These are phyloP conservation scores for Phyllostachys edulis DNA, from an alignment of 176 grass and related monocot species.

Conservation along the genomic window DNA sequence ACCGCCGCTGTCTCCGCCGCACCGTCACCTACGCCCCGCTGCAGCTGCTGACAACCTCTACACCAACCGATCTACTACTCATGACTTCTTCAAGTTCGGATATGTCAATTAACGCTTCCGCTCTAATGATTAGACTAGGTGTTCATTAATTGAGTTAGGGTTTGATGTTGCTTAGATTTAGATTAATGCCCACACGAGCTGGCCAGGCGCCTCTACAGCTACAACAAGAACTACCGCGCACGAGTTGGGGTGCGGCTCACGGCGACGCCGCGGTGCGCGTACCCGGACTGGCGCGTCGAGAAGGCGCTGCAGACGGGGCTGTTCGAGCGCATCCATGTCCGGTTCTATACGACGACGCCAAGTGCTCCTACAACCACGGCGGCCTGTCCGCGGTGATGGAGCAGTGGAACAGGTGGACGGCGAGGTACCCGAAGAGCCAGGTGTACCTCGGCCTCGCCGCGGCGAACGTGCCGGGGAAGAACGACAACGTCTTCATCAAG, in stretches of 20 bases:
- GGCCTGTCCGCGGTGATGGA: not conserved
- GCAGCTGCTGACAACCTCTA: too few relatives aligned
- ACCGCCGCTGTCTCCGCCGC: too few relatives aligned
- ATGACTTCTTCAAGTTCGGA: too few relatives aligned
- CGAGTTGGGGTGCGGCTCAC: not conserved
- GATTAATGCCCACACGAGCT: too few relatives aligned
- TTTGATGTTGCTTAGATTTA: too few relatives aligned
- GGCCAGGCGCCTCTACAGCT: not conserved
- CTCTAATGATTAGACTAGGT: too few relatives aligned
- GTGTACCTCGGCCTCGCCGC: conserved; percentile 14
- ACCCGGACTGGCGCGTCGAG: conserved; percentile 27
- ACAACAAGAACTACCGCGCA: not conserved
- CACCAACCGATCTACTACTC: too few relatives aligned
- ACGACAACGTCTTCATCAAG: not conserved
- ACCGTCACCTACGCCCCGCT: too few relatives aligned
- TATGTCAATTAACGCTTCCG: too few relatives aligned
- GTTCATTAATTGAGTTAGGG: too few relatives aligned
- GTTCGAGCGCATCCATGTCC: conserved; percentile 64
- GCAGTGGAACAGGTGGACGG: conserved; percentile 34
- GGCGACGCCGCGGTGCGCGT: conserved; percentile 52
- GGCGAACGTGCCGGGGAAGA: not conserved
- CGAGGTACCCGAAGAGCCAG: not conserved
- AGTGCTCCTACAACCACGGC: conserved; percentile 29
- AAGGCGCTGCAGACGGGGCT: conserved; percentile 40
- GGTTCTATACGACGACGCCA: conserved; percentile 66